Conservation (phyloP, 1,139 yeast species). For the Taphrina flavorubra region DNA sequence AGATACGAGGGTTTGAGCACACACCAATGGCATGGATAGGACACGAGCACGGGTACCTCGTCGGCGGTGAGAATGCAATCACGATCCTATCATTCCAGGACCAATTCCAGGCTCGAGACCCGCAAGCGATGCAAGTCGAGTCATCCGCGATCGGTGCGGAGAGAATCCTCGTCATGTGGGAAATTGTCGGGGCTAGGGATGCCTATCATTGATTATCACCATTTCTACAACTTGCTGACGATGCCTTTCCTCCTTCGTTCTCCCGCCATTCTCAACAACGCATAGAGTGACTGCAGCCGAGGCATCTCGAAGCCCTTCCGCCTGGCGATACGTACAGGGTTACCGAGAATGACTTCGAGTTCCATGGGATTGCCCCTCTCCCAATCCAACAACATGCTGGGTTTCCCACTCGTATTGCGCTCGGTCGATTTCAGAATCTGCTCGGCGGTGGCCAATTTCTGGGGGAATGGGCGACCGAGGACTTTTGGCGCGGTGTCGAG, state of each 20-base stretch:
- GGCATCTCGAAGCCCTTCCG: conserved; percentile 66
- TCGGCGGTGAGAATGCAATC: conserved; percentile 32
- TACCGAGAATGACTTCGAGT: conserved; percentile 72
- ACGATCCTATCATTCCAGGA: conserved; percentile 7
- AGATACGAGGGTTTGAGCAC: conserved; percentile 29
- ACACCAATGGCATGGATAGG: conserved; percentile 38
- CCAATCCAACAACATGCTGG: conserved; percentile 75
- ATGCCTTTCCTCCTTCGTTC: conserved; percentile 31
- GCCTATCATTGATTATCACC: not conserved
- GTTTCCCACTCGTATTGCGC: conserved; percentile 49
- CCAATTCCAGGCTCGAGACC: not conserved
- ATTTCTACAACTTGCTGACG: conserved; percentile 16
- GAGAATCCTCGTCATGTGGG: conserved; percentile 19
- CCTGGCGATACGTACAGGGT: conserved; percentile 66
- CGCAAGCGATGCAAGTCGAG: not conserved
- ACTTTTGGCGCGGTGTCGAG: conserved; percentile 35
- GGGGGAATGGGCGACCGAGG: conserved; percentile 38
- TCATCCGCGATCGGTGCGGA: not conserved
- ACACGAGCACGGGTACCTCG: conserved; percentile 25
- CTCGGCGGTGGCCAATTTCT: conserved; percentile 39
- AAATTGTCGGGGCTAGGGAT: conserved; percentile 20
- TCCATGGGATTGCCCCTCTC: conserved; percentile 73
- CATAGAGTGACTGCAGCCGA: conserved; percentile 52
- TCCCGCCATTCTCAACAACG: conserved; percentile 39
- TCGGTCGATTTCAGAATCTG: conserved; percentile 39